Conservation (phyloP, 1,139 yeast genomes). For the Lodderomyces orthopsilosis region DNA sequence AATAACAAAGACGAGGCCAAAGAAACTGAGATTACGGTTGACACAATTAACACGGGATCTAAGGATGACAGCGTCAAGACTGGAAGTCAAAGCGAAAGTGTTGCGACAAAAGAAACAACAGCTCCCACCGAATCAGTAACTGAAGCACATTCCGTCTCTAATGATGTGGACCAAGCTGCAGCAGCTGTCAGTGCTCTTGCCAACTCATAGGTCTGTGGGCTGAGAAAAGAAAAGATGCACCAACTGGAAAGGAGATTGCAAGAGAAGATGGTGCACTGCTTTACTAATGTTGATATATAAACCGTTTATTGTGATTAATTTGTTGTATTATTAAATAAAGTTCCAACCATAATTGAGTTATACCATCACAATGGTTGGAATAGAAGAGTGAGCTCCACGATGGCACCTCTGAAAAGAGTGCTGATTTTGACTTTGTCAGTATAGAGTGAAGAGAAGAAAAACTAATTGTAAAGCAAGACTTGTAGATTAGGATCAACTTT, state of each 20-base stretch:
- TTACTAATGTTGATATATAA: not conserved
- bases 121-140: not conserved
- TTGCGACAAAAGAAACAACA: not conserved
- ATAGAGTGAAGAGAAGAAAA: too few species aligned
- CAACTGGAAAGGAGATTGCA: too few species aligned
- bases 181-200: not conserved
- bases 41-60: not conserved
- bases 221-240: not conserved
- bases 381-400: too few species aligned
- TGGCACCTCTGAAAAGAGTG: not conserved
- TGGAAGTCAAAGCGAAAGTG: not conserved
- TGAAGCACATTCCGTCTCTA: not conserved
- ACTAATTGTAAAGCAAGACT: too few species aligned
- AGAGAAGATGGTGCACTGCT: not conserved
- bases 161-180: not conserved
- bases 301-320: not conserved
- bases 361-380: too few species aligned
- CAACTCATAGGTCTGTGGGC: not conserved
- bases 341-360: not conserved
- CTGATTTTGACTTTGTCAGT: too few species aligned
- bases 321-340: conserved; percentile 1
- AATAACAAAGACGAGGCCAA: not conserved
- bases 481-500: too few species aligned
- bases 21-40: not conserved
- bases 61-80: not conserved